Evolutionary conservation across 129 eudicot genomes (phyloP).

Genomic region (Chrysanthemum lavandulifolium): DNA sequence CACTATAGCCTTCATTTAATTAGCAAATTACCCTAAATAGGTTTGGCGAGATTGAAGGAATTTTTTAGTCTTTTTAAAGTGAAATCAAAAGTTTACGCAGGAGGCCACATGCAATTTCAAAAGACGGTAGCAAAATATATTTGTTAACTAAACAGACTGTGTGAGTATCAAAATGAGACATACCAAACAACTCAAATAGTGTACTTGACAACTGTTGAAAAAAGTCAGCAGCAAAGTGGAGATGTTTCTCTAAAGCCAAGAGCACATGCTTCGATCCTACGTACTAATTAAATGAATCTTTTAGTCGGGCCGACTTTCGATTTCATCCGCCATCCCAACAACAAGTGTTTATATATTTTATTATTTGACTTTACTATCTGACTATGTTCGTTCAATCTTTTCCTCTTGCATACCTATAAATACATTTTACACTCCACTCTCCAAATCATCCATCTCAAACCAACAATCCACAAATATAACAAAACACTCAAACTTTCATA

Average conservation of each 20-base stretch:
- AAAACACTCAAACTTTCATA: background rate
- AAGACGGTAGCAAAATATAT: too few relatives aligned
- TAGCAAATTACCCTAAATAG: too few relatives aligned
- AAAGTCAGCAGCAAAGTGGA: background rate
- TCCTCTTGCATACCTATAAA: background rate
- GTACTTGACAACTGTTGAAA: background rate
- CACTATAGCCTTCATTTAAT: too few relatives aligned
- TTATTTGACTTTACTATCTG: constrained; percentile 20
- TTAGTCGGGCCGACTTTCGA: constrained; percentile 29
- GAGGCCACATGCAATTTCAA: too few relatives aligned
- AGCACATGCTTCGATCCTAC: constrained; percentile 14
- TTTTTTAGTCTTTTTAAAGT: too few relatives aligned
- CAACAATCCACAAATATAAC: background rate
- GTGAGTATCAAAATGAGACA: too few relatives aligned
- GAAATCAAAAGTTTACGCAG: too few relatives aligned
- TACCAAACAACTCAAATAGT: background rate
- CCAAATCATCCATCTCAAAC: background rate
- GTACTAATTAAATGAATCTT: constrained; percentile 4
- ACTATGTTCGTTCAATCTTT: constrained; percentile 20
- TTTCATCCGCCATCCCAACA: constrained; percentile 27
- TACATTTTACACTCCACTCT: background rate
- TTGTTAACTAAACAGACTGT: too few relatives aligned
- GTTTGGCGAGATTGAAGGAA: too few relatives aligned
- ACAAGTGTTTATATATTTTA: background rate
- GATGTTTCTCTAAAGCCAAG: too few relatives aligned